A percentile compares a stretch with the other conserved stretches of the same genome.
Evolutionary conservation across 1,284 basidiomycete species (phyloP).

Genomic region (Farysia itapuensis): DNA sequence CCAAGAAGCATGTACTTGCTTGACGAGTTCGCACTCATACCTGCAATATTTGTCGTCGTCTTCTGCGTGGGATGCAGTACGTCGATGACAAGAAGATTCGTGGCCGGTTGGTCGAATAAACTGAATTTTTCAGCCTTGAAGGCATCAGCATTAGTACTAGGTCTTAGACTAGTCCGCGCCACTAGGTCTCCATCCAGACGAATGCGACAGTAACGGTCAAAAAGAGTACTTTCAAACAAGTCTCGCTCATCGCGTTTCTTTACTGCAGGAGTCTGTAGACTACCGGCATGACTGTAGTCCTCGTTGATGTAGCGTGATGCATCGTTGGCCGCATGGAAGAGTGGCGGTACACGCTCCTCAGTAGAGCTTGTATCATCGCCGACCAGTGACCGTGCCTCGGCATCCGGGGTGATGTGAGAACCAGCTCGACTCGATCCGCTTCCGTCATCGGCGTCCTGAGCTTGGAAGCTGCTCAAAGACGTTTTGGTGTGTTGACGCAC

Average conservation of each 20-base stretch:
- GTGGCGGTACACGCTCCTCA: slow-evolving; percentile 8
- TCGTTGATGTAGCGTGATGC: slow-evolving; percentile 6
- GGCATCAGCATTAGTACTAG: slow-evolving; percentile 4
- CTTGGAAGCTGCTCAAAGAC: slow-evolving; percentile 15
- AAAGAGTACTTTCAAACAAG: slow-evolving; percentile 15
- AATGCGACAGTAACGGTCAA: slow-evolving; percentile 45
- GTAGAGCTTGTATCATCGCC: slow-evolving; percentile 12
- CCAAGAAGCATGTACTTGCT: slow-evolving; percentile 40
- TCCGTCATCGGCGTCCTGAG: slow-evolving; percentile 7
- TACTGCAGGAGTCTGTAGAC: slow-evolving; percentile 1
- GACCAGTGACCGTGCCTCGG: slow-evolving; percentile 5
- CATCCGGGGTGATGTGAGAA: slow-evolving; percentile 9
- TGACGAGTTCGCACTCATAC: slow-evolving; percentile 5
- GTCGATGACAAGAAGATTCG: slow-evolving; percentile 33
- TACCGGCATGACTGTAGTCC: not conserved
- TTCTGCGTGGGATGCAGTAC: slow-evolving; percentile 35
- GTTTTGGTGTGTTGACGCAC: slow-evolving; percentile 18
- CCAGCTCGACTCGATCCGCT: slow-evolving; percentile 18
- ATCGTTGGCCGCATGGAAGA: slow-evolving; percentile 19
- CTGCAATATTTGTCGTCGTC: slow-evolving; percentile 9
- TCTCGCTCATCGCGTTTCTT: slow-evolving; percentile 23
- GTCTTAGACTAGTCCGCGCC: slow-evolving; percentile 34
- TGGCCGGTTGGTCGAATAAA: slow-evolving; percentile 31
- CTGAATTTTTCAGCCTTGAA: slow-evolving; percentile 41
- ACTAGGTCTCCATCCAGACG: slow-evolving; percentile 39